phyloP scores from a whole-genome alignment of 2,329 filamentous ascomycete genomes.

The Penicillium palitans region DNA sequence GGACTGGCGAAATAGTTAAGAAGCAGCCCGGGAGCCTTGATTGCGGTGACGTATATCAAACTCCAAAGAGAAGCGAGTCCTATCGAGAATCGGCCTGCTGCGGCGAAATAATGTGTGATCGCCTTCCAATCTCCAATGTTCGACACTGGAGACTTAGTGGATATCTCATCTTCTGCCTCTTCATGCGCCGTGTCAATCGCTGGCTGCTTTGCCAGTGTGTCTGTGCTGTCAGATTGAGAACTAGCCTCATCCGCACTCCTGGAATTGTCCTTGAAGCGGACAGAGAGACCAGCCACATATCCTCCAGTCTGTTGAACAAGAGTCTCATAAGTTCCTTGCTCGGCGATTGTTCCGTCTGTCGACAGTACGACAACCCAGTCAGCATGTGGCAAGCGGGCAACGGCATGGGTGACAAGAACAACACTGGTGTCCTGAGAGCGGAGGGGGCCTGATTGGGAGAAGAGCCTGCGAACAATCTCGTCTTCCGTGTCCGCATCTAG shows the following conservation, averaged over 20 bases:
- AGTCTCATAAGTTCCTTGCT: background rate
- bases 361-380: background rate
- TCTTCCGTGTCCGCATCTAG: background rate
- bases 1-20: background rate
- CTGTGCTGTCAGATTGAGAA: no score
- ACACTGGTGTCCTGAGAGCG: background rate
- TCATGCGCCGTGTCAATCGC: background rate
- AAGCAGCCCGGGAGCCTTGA: background rate
- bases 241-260: no score
- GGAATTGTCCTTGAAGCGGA: background rate
- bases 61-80: background rate
- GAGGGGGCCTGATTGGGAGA: background rate
- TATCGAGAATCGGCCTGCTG: background rate
- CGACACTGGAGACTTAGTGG: no score
- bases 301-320: background rate
- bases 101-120: background rate
- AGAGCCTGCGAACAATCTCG: background rate
- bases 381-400: background rate
- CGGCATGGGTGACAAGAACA: background rate
- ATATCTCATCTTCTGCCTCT: background rate
- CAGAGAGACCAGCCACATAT: background rate
- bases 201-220: background rate
- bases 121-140: background rate
- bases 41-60: background rate
- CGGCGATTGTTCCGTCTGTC: background rate